Conservation (phyloP, 805 yeast genomes). For the Candida nemodendra region DNA sequence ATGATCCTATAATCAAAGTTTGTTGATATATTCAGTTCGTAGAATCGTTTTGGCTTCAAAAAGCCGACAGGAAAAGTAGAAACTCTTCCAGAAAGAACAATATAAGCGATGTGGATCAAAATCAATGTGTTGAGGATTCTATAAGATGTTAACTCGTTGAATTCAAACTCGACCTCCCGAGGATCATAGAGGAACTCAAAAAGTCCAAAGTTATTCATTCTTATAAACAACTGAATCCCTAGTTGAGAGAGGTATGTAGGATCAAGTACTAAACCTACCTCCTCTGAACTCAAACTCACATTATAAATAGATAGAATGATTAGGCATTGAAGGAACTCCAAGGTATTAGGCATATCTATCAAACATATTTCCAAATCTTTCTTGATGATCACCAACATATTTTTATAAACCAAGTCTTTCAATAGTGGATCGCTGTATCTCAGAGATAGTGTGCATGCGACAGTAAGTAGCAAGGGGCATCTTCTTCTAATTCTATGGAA, state of each 20-base stretch:
- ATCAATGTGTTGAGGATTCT: slow-evolving; percentile 73
- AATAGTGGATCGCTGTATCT: slow-evolving; percentile 45
- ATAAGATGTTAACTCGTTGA: slow-evolving; percentile 52
- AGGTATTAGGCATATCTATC: slow-evolving; percentile 39
- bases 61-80: slow-evolving; percentile 38
- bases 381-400: slow-evolving; percentile 45
- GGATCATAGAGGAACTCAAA: slow-evolving; percentile 28
- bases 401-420: slow-evolving; percentile 41
- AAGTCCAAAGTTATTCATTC: slow-evolving; percentile 47
- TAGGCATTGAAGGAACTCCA: slow-evolving; percentile 68
- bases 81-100: slow-evolving; percentile 55
- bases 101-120: slow-evolving; percentile 63
- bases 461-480: slow-evolving; percentile 64
- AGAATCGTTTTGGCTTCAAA: slow-evolving; percentile 38
- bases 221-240: slow-evolving; percentile 61
- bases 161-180: slow-evolving; percentile 24
- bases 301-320: slow-evolving; percentile 67
- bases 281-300: slow-evolving; percentile 53
- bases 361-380: slow-evolving; percentile 48
- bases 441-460: slow-evolving; percentile 62
- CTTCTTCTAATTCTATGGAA: slow-evolving; percentile 46
- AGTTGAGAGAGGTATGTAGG: slow-evolving; percentile 68
- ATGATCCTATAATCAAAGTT: slow-evolving; percentile 84
- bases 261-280: slow-evolving; percentile 48
- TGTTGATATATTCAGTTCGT: slow-evolving; percentile 59